These are phyloP conservation scores for Tolypocladium tropicale DNA, from an alignment of 2,329 filamentous ascomycete genomes.

Conservation along the genomic window DNA sequence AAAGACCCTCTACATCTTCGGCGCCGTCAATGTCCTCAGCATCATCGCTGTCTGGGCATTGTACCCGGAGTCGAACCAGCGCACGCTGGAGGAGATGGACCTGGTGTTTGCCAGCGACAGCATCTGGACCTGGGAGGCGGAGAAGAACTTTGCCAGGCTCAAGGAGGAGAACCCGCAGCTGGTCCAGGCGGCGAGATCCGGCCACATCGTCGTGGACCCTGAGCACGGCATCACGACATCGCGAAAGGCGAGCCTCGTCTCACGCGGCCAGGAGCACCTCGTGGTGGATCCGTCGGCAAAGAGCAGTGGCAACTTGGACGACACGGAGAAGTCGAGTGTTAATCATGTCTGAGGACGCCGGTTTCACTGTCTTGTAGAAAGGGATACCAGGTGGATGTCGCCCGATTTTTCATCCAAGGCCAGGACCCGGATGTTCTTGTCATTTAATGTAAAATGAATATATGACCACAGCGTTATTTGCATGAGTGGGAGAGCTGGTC, in stretches of 20 bases:
- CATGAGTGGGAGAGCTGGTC: too few species aligned
- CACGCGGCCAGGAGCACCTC: background rate
- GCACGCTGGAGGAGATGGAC: slow-evolving; percentile 68
- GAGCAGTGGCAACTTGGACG: background rate
- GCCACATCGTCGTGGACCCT: slow-evolving; percentile 6
- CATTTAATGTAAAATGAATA: too few species aligned
- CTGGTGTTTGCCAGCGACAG: slow-evolving; percentile 57
- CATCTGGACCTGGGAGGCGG: slow-evolving; percentile 62
- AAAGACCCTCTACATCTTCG: slow-evolving; percentile 68
- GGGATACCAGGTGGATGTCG: too few species aligned
- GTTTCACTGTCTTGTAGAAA: background rate
- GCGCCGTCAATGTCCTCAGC: slow-evolving; percentile 51
- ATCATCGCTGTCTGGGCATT: slow-evolving; percentile 64
- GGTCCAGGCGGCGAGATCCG: slow-evolving; percentile 8
- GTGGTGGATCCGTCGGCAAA: background rate
- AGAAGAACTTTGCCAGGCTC: slow-evolving; percentile 51
- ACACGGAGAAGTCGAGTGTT: slow-evolving; percentile 4
- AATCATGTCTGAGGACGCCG: slow-evolving; percentile 18
- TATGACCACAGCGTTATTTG: too few species aligned
- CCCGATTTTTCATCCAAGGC: too few species aligned
- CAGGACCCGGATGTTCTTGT: too few species aligned
- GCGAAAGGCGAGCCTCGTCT: slow-evolving; percentile 2
- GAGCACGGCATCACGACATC: slow-evolving; percentile 8
- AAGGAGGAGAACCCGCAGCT: slow-evolving; percentile 48
- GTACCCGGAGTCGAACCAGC: slow-evolving; percentile 64